phyloP scores from a whole-genome alignment of 2,329 filamentous ascomycete species.

The Ramularia endophylla region DNA sequence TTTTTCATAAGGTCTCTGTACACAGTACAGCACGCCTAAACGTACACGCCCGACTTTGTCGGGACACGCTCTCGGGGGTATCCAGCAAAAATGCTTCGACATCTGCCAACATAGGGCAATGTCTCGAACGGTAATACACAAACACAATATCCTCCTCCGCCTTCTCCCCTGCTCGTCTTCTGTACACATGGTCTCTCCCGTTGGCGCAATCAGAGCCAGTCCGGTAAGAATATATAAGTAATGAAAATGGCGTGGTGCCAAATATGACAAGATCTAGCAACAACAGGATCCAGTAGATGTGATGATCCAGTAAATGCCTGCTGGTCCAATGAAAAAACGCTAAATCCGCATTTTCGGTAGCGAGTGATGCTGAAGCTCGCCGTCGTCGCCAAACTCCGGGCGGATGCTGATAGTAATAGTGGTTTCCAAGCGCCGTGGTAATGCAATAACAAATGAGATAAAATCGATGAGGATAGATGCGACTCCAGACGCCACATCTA shows the following conservation, averaged over 20 bases:
- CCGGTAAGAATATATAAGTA: background rate
- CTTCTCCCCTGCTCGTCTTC: conserved; percentile 7
- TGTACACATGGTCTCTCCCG: conserved; percentile 10
- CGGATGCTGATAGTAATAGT: conserved; percentile 4
- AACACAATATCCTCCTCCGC: conserved; percentile 9
- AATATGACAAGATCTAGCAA: conserved; percentile 3
- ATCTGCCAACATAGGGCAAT: conserved; percentile 9
- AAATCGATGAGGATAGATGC: background rate
- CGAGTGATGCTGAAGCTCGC: conserved; percentile 8
- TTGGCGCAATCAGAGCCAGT: conserved; percentile 3
- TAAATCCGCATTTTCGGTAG: conserved; percentile 7
- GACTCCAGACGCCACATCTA: conserved; percentile 2
- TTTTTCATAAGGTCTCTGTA: too few species aligned
- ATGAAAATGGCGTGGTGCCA: background rate
- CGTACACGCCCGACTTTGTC: background rate
- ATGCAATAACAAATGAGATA: conserved; percentile 20
- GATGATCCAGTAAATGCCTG: too few species aligned
- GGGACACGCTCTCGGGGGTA: conserved; percentile 16
- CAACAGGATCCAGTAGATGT: conserved; percentile 13
- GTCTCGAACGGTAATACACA: conserved; percentile 13
- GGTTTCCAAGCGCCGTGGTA: conserved; percentile 10
- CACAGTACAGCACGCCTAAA: too few species aligned
- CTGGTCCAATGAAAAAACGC: conserved; percentile 10
- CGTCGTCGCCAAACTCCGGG: conserved; percentile 6
- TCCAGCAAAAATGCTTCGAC: conserved; percentile 11